Percentiles rank a stretch among this genome's conserved stretches.
phyloP scores from a whole-genome alignment of 1,139 yeast species.

The Zhuliangozyma blackwelliae region DNA sequence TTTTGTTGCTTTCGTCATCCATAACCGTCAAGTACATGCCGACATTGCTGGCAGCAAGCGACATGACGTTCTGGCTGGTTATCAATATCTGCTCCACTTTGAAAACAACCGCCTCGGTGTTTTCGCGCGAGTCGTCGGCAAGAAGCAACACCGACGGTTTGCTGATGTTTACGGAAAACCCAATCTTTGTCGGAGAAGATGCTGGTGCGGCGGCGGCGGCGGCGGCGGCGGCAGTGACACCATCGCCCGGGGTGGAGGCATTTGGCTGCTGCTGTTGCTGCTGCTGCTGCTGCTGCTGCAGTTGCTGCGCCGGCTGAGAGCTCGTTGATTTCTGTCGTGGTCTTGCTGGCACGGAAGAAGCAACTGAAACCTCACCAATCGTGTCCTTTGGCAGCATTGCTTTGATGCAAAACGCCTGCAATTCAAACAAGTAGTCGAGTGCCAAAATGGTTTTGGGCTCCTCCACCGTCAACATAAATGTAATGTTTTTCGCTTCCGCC shows the following conservation, averaged over 20 bases:
- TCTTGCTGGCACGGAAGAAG: no score
- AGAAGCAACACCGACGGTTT: conserved; percentile 75
- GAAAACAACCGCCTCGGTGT: conserved; percentile 87
- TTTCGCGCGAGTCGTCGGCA: conserved; percentile 67
- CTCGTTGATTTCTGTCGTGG: not conserved
- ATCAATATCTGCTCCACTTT: conserved; percentile 76
- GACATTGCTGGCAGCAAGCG: conserved; percentile 70
- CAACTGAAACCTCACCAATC: no score
- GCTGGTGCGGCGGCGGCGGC: no score
- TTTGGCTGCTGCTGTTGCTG: not conserved
- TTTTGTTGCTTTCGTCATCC: conserved; percentile 56
- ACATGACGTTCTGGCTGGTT: conserved; percentile 61
- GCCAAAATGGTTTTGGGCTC: conserved; percentile 81
- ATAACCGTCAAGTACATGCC: conserved; percentile 85
- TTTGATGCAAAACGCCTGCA: conserved; percentile 48
- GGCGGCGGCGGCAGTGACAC: no score
- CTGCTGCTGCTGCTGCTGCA: not conserved
- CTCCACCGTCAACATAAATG: conserved; percentile 62
- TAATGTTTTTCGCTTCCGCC: conserved; percentile 38
- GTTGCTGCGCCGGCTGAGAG: not conserved
- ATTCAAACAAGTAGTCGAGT: conserved; percentile 75
- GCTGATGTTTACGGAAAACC: conserved; percentile 67
- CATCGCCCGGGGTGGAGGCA: no score
- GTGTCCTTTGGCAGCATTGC: no score
- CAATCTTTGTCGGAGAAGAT: conserved; percentile 18